These are phyloP conservation scores for Pythium vanterpoolii DNA, from an alignment of 352 stramenopile genomes.

Conservation along the genomic window DNA sequence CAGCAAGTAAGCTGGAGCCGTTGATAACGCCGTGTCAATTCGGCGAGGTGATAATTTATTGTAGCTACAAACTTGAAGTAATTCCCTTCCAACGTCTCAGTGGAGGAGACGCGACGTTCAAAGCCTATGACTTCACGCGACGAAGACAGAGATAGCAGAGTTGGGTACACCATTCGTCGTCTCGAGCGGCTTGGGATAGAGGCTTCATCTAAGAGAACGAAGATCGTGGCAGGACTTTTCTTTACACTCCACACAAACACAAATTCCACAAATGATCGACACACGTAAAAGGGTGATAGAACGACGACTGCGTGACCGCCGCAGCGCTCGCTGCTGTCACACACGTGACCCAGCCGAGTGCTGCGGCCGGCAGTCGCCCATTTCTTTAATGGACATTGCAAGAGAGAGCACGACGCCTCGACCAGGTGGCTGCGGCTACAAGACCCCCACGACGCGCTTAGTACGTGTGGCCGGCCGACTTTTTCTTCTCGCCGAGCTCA, in stretches of 20 bases:
- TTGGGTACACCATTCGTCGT: no score
- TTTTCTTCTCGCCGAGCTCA: constrained; percentile 99
- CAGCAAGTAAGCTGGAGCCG: no score
- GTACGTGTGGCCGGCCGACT: constrained; percentile 94
- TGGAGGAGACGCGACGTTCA: no score
- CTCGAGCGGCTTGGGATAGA: no score
- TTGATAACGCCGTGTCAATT: no score
- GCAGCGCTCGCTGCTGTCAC: constrained; percentile 7
- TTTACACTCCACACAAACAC: no score
- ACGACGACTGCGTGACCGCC: constrained; percentile 20
- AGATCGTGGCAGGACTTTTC: background rate
- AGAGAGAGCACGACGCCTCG: constrained; percentile 29
- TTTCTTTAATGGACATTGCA: constrained; percentile 38
- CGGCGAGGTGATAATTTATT: no score
- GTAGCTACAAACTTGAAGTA: no score
- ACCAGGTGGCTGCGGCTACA: constrained; percentile 19
- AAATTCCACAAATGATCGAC: background rate
- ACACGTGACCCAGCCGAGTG: constrained; percentile 5
- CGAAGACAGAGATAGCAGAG: no score
- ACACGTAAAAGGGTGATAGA: constrained; percentile 9
- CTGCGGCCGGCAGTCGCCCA: constrained; percentile 19
- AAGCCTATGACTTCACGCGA: no score
- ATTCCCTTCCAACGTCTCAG: no score
- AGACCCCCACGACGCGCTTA: constrained; percentile 88
- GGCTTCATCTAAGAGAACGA: background rate